These are phyloP conservation scores for Serendipita sp. DNA, from an alignment of 768 basidiomycete species.

Conservation along the genomic window DNA sequence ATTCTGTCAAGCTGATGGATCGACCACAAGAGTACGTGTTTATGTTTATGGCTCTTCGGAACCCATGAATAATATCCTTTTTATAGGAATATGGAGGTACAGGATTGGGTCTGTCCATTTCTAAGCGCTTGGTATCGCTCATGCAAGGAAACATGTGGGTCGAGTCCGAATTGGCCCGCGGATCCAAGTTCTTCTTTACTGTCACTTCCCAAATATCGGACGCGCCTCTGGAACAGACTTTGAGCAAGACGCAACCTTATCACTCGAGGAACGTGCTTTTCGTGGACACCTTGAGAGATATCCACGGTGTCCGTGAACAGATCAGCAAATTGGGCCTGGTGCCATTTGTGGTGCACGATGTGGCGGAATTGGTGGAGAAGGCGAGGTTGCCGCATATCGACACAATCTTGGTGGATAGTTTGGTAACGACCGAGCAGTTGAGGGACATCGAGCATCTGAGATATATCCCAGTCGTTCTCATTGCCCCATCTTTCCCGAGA, in stretches of 20 bases:
- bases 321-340: slow-evolving; percentile 68
- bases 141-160: slow-evolving; percentile 99
- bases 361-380: slow-evolving; percentile 69
- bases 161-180: slow-evolving; percentile 82
- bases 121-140: slow-evolving; percentile 87
- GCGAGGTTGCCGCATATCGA: slow-evolving; percentile 78
- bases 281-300: slow-evolving; percentile 70
- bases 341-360: slow-evolving; percentile 57
- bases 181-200: slow-evolving; percentile 93
- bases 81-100: slow-evolving; percentile 89
- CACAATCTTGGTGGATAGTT: slow-evolving; percentile 86
- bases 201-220: slow-evolving; percentile 74
- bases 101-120: slow-evolving; percentile 90
- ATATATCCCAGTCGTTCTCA: slow-evolving; percentile 87
- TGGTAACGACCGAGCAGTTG: slow-evolving; percentile 74
- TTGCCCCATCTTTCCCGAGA: slow-evolving; percentile 38
- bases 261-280: slow-evolving; percentile 78
- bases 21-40: slow-evolving; percentile 68
- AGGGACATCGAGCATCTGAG: slow-evolving; percentile 87
- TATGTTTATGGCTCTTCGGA: neutral
- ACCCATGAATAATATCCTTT: slow-evolving; percentile 9
- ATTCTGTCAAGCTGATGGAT: slow-evolving; percentile 97
- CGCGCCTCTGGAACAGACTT: slow-evolving; percentile 52
- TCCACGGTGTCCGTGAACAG: slow-evolving; percentile 55
- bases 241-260: slow-evolving; percentile 74